These are phyloP conservation scores for Xanthoconium stramineum DNA, from an alignment of 768 basidiomycete species.

Conservation along the genomic window DNA sequence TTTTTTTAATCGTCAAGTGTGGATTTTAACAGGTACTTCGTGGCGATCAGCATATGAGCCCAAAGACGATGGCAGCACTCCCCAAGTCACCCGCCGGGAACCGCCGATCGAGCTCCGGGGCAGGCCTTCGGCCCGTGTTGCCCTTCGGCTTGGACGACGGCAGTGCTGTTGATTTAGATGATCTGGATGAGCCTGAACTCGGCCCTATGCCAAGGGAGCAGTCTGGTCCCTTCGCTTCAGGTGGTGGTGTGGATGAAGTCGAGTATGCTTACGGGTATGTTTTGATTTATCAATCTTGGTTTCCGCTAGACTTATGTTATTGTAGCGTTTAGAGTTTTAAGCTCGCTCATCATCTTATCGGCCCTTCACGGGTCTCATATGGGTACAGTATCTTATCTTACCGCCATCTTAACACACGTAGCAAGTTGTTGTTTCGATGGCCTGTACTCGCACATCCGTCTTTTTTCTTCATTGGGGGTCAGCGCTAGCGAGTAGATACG, in stretches of 20 bases:
- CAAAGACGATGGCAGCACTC: constrained; percentile 89
- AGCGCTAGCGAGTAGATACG: neutral
- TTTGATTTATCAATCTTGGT: neutral
- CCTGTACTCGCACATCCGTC: too few species aligned
- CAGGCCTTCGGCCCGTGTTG: constrained; percentile 78
- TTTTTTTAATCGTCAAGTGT: neutral
- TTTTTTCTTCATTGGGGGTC: neutral
- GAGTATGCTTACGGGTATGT: constrained; percentile 85
- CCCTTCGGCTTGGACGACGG: constrained; percentile 74
- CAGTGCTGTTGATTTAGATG: constrained; percentile 67
- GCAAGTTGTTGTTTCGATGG: neutral
- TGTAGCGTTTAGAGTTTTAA: constrained; percentile 21
- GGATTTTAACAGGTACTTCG: neutral
- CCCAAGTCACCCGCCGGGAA: constrained; percentile 86
- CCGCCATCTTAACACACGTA: neutral
- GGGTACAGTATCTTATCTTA: too few species aligned
- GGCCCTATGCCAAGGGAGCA: constrained; percentile 77
- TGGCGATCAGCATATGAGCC: constrained; percentile 80
- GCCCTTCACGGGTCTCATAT: too few species aligned
- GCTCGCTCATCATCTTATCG: neutral
- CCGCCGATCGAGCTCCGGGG: constrained; percentile 80
- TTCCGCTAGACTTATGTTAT: constrained; percentile 8
- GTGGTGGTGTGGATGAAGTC: constrained; percentile 85
- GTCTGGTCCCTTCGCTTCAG: constrained; percentile 69
- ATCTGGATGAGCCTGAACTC: constrained; percentile 68